These are phyloP conservation scores for Arthrobotrys pseudoclavata DNA, from an alignment of 2,329 filamentous ascomycete genomes.

Conservation along the genomic window DNA sequence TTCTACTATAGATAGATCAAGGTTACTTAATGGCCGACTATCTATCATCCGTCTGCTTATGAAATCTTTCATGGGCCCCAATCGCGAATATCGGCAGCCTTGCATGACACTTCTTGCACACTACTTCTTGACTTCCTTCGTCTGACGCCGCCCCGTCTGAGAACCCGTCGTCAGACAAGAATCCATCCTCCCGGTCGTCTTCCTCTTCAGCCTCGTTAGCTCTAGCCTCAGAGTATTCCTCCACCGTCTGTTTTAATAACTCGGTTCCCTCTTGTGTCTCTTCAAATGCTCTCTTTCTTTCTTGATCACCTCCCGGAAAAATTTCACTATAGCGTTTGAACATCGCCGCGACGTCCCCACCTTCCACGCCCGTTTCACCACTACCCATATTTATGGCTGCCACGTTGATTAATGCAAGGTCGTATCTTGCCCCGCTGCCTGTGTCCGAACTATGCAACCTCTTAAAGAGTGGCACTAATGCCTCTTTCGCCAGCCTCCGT, in stretches of 20 bases:
- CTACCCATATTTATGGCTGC: constrained; percentile 86
- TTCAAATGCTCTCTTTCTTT: constrained; percentile 43
- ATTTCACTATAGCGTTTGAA: constrained; percentile 73
- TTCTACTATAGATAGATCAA: background rate
- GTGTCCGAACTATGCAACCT: constrained; percentile 77
- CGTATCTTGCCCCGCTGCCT: constrained; percentile 73
- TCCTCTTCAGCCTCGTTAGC: constrained; percentile 60
- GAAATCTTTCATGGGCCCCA: constrained; percentile 69
- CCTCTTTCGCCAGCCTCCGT: constrained; percentile 77
- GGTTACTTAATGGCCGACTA: background rate
- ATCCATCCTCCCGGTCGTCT: constrained; percentile 64
- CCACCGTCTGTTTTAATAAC: constrained; percentile 46
- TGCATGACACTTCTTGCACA: constrained; percentile 68
- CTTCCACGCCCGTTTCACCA: constrained; percentile 71
- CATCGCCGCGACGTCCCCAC: constrained; percentile 77
- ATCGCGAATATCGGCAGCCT: constrained; percentile 70
- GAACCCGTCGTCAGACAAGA: constrained; percentile 65
- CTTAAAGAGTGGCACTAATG: constrained; percentile 79
- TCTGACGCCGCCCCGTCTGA: constrained; percentile 64
- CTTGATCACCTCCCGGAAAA: constrained; percentile 64
- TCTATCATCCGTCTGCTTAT: constrained; percentile 63
- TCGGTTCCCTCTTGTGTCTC: constrained; percentile 43
- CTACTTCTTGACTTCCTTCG: constrained; percentile 62
- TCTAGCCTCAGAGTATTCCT: constrained; percentile 46
- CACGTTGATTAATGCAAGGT: constrained; percentile 85